These are phyloP conservation scores for Monilinia polystroma DNA, from an alignment of 2,329 filamentous ascomycete genomes.

Conservation along the genomic window DNA sequence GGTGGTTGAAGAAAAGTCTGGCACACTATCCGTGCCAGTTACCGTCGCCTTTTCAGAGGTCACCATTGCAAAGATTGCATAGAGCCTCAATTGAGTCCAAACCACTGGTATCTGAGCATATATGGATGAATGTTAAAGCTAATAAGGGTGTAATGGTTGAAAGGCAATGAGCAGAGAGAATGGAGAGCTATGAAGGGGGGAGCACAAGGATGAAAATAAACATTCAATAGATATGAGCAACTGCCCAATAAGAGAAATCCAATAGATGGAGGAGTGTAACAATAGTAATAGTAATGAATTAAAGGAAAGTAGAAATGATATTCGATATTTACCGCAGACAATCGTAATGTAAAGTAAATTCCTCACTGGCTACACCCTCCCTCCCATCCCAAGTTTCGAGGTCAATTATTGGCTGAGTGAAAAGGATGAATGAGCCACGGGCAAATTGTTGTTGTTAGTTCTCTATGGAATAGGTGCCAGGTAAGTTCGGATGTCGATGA, in stretches of 20 bases:
- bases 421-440: not conserved
- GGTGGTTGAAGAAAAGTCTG: slow-evolving; percentile 25
- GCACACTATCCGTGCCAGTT: slow-evolving; percentile 28
- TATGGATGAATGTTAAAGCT: not conserved
- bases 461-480: too few relatives aligned
- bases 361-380: slow-evolving; percentile 10
- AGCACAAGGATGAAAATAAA: not conserved
- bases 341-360: slow-evolving; percentile 4
- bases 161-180: not conserved
- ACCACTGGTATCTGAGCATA: slow-evolving; percentile 2
- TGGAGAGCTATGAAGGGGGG: not conserved
- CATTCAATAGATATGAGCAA: not conserved
- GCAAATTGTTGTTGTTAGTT: too few relatives aligned
- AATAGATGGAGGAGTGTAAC: not conserved
- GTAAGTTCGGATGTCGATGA: not conserved
- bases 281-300: not conserved
- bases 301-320: not conserved
- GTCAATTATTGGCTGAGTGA: slow-evolving; percentile 15
- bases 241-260: not conserved
- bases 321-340: slow-evolving; percentile 3
- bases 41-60: slow-evolving; percentile 33
- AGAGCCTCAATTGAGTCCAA: not conserved
- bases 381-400: not conserved
- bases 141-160: not conserved
- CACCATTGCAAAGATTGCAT: slow-evolving; percentile 27